Evolutionary conservation across 2,329 filamentous ascomycete genomes (phyloP).

Genomic region (Talaromyces funiculosus): DNA sequence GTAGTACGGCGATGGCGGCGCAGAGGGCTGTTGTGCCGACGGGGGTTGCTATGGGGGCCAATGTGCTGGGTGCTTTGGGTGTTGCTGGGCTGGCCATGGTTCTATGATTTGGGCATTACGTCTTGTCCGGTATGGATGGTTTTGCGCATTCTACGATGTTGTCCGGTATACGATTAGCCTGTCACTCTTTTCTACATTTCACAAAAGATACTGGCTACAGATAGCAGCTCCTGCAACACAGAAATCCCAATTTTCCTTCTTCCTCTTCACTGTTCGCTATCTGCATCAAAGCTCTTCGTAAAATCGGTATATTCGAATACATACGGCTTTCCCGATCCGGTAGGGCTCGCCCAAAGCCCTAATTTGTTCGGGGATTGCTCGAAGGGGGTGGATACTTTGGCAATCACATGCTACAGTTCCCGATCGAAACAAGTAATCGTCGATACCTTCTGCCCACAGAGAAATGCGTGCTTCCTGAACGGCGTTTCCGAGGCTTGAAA

Average conservation of each 20-base stretch:
- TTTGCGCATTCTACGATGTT: conserved; percentile 1
- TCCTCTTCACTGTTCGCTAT: not conserved
- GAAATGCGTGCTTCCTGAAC: not conserved
- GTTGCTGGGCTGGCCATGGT: conserved; percentile 12
- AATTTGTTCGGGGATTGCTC: not conserved
- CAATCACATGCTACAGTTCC: not conserved
- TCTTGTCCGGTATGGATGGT: not conserved
- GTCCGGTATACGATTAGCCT: not conserved
- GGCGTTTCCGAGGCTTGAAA: conserved; percentile 1
- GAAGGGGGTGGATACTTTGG: not conserved
- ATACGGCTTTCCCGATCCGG: not conserved
- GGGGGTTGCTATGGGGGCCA: conserved; percentile 11
- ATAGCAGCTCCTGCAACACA: too few species aligned
- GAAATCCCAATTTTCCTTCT: not conserved
- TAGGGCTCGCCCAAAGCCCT: not conserved
- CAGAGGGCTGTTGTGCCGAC: conserved; percentile 8
- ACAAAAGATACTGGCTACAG: not conserved
- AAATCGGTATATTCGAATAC: not conserved
- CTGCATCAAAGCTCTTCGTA: not conserved
- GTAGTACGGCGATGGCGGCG: conserved; percentile 12
- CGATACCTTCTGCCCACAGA: not conserved
- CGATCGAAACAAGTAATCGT: not conserved
- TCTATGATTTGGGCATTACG: not conserved
- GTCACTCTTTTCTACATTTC: not conserved
- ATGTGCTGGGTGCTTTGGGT: conserved; percentile 17